Evolutionary conservation across 768 basidiomycete species (phyloP), one percentile per base, ranked within the genome.

Genomic region (Leucocoprinus birnbaumii): DNA sequence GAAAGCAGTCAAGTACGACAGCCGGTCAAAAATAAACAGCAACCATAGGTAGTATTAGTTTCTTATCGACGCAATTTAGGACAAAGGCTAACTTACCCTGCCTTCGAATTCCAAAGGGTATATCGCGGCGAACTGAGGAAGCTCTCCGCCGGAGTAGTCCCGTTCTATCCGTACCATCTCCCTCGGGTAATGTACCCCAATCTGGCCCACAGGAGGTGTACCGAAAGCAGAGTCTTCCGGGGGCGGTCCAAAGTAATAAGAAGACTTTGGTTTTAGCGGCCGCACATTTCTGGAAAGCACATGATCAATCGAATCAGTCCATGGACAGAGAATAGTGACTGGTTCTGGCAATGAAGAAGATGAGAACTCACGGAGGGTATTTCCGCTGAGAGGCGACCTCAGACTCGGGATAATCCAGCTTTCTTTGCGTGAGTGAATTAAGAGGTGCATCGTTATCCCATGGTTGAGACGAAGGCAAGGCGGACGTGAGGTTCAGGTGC

Each of bases 21-120:
- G 19, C 51, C 46, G 58, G 34, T 46, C 14, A 37, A 22, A 52
- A 41, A 11, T 27, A 51, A 31, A 46, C 24, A 34, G n/a, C 24
- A 21, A 49, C 24, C 54, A 27, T 31, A 42, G 38, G n/a, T 27
- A 34, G 24, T 48, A 48, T 55, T 55, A 55, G 54, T 18, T 25
- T 43, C 16, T 21, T n/a, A 14, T 49, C 21, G 31, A 24, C 26
- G 24, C 7, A 22, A 18, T 18, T 50, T 31, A 8, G 53, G 26
- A 35, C 27, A 27, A 48, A 44, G 13, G 6, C 19, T 49, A 37
- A 74, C 90, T 64, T 63, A 96, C 94, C 68, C 97, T 80, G 44
- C 93, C 92, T 62, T 98, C 95, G 4, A 99, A 76, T 68, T 99
- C 97, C 40, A 95, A 72, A 1, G 93, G 94, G 69, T 89, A 99